Conservation (phyloP, 345 rosid species). For the Clarkia xantiana region DNA sequence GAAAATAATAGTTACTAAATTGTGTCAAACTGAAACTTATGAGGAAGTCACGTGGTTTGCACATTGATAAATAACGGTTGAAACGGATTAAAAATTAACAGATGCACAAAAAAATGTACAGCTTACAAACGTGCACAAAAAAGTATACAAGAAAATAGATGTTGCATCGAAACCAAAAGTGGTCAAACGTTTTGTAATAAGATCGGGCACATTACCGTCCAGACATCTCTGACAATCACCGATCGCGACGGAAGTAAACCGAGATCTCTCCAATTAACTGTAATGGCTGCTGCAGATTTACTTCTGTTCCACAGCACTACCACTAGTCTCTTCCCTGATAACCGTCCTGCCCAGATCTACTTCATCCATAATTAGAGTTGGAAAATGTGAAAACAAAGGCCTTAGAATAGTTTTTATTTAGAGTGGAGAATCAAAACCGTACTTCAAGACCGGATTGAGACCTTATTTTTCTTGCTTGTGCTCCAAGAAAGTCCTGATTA, state of each 20-base stretch:
- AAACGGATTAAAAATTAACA: no score
- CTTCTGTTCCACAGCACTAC: slow-evolving; percentile 38
- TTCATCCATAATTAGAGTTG: no score
- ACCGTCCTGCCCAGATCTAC: slow-evolving; percentile 48
- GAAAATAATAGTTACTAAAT: no score
- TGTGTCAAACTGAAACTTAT: no score
- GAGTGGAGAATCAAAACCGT: slow-evolving; percentile 1
- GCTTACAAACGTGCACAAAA: no score
- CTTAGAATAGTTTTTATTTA: not conserved
- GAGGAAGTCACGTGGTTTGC: no score
- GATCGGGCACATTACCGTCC: slow-evolving; percentile 21
- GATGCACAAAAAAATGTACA: no score
- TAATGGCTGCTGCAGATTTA: slow-evolving; percentile 12
- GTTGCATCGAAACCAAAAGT: not conserved
- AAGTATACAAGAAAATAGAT: not conserved
- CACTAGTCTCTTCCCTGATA: slow-evolving; percentile 21
- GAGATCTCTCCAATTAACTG: slow-evolving; percentile 34
- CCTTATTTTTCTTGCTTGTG: slow-evolving; percentile 35
- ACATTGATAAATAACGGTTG: no score
- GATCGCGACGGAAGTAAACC: slow-evolving; percentile 17
- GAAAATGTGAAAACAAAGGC: not conserved
- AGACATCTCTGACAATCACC: slow-evolving; percentile 24
- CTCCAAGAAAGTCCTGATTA: slow-evolving; percentile 39
- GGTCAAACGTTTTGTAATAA: no score
- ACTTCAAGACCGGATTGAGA: slow-evolving; percentile 28